Conservation (phyloP, 306 rosid species). For the Lithocarpus polystachyus region DNA sequence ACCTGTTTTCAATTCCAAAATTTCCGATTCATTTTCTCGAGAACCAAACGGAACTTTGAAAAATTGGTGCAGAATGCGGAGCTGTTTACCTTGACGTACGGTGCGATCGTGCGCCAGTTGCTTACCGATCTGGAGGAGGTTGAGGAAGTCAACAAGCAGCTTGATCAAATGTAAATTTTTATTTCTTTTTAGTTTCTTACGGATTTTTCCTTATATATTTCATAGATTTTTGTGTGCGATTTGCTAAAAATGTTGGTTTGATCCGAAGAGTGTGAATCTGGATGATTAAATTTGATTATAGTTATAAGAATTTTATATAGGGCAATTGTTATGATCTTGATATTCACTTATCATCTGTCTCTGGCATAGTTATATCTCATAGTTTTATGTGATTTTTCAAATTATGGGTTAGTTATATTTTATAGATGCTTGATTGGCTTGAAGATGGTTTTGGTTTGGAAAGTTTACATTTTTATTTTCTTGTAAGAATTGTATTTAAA, state of each 20-base stretch:
- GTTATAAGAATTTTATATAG: not conserved
- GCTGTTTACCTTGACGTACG: slow-evolving; percentile 93
- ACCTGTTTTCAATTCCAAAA: no score
- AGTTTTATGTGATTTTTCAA: not conserved
- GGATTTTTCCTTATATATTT: not conserved
- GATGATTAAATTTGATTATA: no score
- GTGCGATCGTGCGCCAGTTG: slow-evolving; percentile 98
- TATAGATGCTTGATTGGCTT: no score
- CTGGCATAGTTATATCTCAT: no score
- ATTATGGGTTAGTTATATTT: not conserved
- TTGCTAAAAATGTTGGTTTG: no score
- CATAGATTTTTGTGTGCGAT: no score
- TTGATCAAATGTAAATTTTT: slow-evolving; percentile 75
- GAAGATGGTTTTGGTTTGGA: not conserved
- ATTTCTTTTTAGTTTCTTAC: not conserved
- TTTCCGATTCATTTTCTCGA: not conserved
- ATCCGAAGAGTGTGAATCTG: no score
- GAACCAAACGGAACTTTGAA: not conserved
- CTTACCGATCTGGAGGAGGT: slow-evolving; percentile 98
- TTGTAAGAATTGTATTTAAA: not conserved
- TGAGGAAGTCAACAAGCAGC: slow-evolving; percentile 97
- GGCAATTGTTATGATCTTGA: no score
- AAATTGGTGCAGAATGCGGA: slow-evolving; percentile 69
- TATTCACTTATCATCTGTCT: no score
- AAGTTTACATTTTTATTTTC: not conserved